Base-by-base conservation (phyloP, 805 yeast species). In the Kodamaea neixiangensis region DNA sequence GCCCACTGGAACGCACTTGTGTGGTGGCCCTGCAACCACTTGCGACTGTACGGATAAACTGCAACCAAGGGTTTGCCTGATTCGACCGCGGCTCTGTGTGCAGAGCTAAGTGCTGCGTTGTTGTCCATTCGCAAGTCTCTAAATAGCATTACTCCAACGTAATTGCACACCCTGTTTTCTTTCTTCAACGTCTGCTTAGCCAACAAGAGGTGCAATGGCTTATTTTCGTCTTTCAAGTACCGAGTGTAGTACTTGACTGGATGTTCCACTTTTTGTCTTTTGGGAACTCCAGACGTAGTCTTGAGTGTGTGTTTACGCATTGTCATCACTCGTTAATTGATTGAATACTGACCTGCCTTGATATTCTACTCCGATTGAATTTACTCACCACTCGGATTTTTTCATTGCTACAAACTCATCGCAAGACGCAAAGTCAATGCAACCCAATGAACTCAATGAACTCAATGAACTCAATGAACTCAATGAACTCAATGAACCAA, bases 81-180 rank as follows among this genome's bases (percentile, higher is more conserved):
- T n/a, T 59, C 49, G 15, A 57, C 47, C 2, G 76, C 75, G 7
- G 62, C 53, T 18, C 66, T 53, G 35, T 72, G 56, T 1, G 79
- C 78, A 14, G 65, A 53, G 11, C 53, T 60, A 37, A 80, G 63
- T 0, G 74, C 78, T 1, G 61, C 63, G 55, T 80, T 80, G 57
- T 80, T 82, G 7, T 58, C 61, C 6, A 71, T 49, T 42, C 85
- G 63, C 21, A 80, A 61, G 54, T 81, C 85, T 34, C 72, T 67
- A 14, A 75, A 59, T 48, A 80, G 78, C 72, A 81, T 37, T 71
- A 58, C 34, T 21, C 41, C 38, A 19, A 44, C 41, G 10, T 43
- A 43, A 56, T 50, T 46, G 46, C 44, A 29, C 46, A 48, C 18
- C 41, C 39, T 44, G 15, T 49, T 42, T 7, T 56, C 47, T 14